Percentiles rank a stretch among this genome's conserved stretches.
Evolutionary conservation across 148 eudicot species (phyloP).

Genomic region (Gaultheria prostrata): DNA sequence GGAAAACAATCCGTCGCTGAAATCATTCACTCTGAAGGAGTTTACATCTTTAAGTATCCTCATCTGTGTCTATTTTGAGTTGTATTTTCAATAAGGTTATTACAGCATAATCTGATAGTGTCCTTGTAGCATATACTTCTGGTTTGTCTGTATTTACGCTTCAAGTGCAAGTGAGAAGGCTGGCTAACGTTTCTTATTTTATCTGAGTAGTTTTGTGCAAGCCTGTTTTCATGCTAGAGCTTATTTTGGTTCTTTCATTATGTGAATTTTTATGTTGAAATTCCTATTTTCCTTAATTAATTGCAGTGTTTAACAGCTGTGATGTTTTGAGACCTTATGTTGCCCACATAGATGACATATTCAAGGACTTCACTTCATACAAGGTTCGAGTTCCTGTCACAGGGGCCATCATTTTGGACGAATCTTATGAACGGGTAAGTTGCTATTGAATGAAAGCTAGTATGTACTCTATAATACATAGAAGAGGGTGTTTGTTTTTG

Average conservation of each 20-base stretch:
- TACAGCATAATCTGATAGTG: neutral
- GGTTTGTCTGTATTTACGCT: neutral
- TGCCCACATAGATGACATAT: conserved; percentile 93
- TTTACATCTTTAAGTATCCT: conserved; percentile 93
- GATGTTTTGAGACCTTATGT: conserved; percentile 96
- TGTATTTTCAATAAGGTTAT: neutral
- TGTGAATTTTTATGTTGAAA: neutral
- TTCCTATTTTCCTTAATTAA: conserved; percentile 41
- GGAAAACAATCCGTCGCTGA: conserved; percentile 88
- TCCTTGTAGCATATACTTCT: neutral
- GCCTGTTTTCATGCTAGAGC: neutral
- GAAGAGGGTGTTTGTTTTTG: neutral
- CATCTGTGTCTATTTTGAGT: neutral
- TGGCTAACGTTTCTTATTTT: neutral
- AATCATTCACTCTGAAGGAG: conserved; percentile 86
- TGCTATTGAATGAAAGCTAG: conserved; percentile 15
- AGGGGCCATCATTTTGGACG: conserved; percentile 93
- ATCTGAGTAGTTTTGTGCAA: neutral
- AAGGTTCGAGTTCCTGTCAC: conserved; percentile 98
- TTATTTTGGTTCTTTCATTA: neutral
- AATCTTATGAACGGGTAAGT: conserved; percentile 83
- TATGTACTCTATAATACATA: neutral
- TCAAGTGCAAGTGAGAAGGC: neutral
- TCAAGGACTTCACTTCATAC: conserved; percentile 97
- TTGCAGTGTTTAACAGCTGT: conserved; percentile 88